These are phyloP conservation scores for Fusarium albosuccineum DNA, from an alignment of 2,329 filamentous ascomycete species.

Conservation along the genomic window DNA sequence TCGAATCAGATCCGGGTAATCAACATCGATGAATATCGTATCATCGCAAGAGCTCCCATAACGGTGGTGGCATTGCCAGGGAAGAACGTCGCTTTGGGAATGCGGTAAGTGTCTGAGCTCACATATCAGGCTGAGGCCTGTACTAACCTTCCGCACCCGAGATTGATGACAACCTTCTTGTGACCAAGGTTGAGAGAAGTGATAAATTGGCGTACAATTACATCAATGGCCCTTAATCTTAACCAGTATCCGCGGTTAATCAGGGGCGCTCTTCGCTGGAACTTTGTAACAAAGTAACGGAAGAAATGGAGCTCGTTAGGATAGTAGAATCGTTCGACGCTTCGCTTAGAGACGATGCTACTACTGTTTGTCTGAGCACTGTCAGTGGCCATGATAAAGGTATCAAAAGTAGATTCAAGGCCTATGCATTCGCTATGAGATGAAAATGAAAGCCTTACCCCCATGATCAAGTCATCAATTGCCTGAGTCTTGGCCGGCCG, in stretches of 20 bases:
- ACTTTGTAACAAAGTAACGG: slow-evolving; percentile 87
- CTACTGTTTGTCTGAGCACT: slow-evolving; percentile 81
- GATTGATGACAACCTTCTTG: slow-evolving; percentile 82
- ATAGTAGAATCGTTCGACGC: slow-evolving; percentile 91
- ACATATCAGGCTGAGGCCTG: neutral
- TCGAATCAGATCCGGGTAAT: slow-evolving; percentile 83
- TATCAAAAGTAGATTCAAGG: neutral
- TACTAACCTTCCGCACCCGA: slow-evolving; percentile 90
- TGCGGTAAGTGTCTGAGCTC: slow-evolving; percentile 13
- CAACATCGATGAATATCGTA: slow-evolving; percentile 83
- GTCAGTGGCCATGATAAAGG: slow-evolving; percentile 9
- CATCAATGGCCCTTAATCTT: slow-evolving; percentile 84
- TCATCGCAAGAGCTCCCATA: slow-evolving; percentile 70
- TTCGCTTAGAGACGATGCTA: slow-evolving; percentile 92
- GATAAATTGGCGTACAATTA: slow-evolving; percentile 81
- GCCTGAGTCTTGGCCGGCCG: slow-evolving; percentile 44
- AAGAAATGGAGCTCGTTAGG: slow-evolving; percentile 84
- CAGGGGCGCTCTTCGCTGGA: slow-evolving; percentile 84
- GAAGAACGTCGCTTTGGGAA: slow-evolving; percentile 80
- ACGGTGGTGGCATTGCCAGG: slow-evolving; percentile 82
- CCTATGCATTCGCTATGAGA: neutral
- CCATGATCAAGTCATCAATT: slow-evolving; percentile 68
- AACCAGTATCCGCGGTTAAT: slow-evolving; percentile 94
- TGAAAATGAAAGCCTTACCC: slow-evolving; percentile 56
- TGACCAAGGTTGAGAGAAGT: slow-evolving; percentile 58